Percentiles rank a stretch among this genome's conserved stretches.
These are phyloP conservation scores for Picochlorum sp. DNA, from an alignment of 139 green algal species.

Conservation along the genomic window DNA sequence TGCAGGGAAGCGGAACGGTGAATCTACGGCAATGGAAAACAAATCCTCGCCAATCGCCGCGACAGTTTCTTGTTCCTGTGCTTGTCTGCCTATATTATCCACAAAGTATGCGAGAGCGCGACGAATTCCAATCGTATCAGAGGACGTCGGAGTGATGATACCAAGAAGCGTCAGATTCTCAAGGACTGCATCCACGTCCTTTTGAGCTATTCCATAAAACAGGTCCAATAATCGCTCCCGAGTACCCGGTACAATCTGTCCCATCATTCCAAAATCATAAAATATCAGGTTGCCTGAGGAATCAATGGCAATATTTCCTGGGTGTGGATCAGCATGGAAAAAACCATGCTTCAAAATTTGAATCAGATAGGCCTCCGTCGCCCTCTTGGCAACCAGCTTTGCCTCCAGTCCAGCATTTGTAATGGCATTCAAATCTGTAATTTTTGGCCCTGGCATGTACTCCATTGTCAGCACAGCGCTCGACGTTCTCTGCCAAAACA, in stretches of 20 bases:
- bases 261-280: constrained; percentile 56
- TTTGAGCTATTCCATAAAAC: constrained; percentile 58
- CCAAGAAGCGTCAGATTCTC: constrained; percentile 50
- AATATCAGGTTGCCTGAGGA: constrained; percentile 25
- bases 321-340: constrained; percentile 40
- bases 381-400: constrained; percentile 20
- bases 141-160: constrained; percentile 57
- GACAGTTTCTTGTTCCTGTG: constrained; percentile 65
- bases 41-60: constrained; percentile 73
- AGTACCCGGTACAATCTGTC: constrained; percentile 27
- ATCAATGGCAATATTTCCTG: constrained; percentile 33
- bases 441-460: constrained; percentile 87
- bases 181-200: constrained; percentile 38
- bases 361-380: constrained; percentile 46
- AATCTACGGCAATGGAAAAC: constrained; percentile 74
- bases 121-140: constrained; percentile 43
- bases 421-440: constrained; percentile 47
- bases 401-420: constrained; percentile 36
- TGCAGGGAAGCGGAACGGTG: constrained; percentile 79
- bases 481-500: constrained; percentile 80
- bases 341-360: constrained; percentile 49
- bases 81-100: constrained; percentile 50
- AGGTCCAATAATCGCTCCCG: constrained; percentile 38
- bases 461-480: constrained; percentile 82
- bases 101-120: constrained; percentile 72